Base-by-base conservation (phyloP, 768 basidiomycete genomes). In the Mycena galopus region DNA sequence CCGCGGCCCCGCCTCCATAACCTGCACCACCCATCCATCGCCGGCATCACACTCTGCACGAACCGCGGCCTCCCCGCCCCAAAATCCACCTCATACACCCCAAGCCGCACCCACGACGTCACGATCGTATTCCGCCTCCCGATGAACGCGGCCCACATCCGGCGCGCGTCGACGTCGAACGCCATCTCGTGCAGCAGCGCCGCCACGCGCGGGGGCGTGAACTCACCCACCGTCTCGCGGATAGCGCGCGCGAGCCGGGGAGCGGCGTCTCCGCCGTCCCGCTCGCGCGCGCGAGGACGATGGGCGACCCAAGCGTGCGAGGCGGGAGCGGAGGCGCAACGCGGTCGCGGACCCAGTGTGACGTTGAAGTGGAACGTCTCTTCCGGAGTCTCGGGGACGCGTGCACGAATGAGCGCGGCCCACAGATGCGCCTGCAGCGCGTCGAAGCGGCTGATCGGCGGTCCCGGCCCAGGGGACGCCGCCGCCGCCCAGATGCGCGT, bases 371-470 rank as follows among this genome's bases (percentile, higher is more conserved):
- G 73, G 58, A 80, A 78, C 1, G 69, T 47, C 14, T 75, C 68
- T 19, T 77, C 73, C 57, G 75, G 76, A 69, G 66, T 73, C 75
- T 50, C 33, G n/a, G 30, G 76, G 69, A 2, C 78, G 32, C 79
- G 79, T 23, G 82, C 82, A 56, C 80, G 78, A 55, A 81, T 79
- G 39, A 83, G 75, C n/a, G 77, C 74, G 11, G 68, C 65, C 83
- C 84, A 85, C 8, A 85, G 47, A 70, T 82, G 82, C 3, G 83
- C 82, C 29, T 81, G 79, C 23, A 84, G 79, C 11, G 80, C 79
- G 73, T 84, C 83, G 27, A 82, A 78, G 70, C 81, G 80, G 69
- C 82, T 83, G 73, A 83, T 71, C 35, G 39, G 23, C 12, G 57
- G n/a, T n/a, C n/a, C n/a, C n/a, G n/a, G 25, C n/a, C 67, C 59